Evolutionary conservation across 225 moss, liverwort and hornwort species (phyloP).

Genomic region (Thuidium tamariscinum): DNA sequence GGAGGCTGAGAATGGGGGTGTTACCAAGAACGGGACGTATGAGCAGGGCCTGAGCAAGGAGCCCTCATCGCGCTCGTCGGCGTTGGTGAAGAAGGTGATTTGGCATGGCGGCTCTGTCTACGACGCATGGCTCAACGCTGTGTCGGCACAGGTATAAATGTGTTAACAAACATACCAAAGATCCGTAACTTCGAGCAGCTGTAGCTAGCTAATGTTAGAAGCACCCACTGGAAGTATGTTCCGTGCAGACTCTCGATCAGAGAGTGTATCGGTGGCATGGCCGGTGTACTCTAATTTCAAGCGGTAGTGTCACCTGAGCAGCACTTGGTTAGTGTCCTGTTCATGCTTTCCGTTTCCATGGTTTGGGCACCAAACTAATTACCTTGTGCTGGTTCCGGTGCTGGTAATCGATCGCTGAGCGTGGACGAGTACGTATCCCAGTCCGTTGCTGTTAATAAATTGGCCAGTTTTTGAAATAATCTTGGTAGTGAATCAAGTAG

Average conservation of each 20-base stretch:
- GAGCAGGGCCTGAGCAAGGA: background rate
- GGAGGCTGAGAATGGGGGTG: background rate
- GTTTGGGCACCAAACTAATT: background rate
- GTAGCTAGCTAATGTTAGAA: background rate
- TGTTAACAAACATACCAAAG: background rate
- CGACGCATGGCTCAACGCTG: constrained; percentile 47
- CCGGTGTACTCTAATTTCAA: background rate
- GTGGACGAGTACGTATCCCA: background rate
- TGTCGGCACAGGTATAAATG: constrained; percentile 23
- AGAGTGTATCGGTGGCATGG: background rate
- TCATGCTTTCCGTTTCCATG: background rate
- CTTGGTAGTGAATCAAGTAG: background rate
- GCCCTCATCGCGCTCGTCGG: background rate
- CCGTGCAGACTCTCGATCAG: background rate
- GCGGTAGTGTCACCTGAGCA: background rate
- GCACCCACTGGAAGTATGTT: background rate
- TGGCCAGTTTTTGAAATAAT: background rate
- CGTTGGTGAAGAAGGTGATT: constrained; percentile 5
- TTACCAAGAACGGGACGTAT: background rate
- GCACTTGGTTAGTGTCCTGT: no score
- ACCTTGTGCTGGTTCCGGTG: no score
- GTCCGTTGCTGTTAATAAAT: background rate
- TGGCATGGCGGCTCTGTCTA: constrained; percentile 64
- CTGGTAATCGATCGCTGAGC: no score
- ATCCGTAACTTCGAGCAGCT: background rate